Base-by-base conservation (phyloP, 1,284 basidiomycete species). In the Ceratobasidium sp. region DNA sequence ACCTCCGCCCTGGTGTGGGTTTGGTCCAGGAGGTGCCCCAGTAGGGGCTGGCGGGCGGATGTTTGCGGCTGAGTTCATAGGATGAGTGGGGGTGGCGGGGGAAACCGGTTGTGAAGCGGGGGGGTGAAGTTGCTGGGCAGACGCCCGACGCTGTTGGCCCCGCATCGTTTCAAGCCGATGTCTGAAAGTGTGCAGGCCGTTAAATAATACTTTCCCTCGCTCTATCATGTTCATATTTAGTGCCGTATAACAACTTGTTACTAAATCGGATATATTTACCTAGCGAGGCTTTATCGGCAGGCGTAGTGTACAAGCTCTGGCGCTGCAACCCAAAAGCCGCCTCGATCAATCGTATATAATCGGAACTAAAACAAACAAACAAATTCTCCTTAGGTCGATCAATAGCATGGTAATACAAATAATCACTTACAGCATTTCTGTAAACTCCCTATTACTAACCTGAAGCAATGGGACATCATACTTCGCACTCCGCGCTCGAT, bases 321-420 rank as follows among this genome's bases (percentile, higher is more conserved):
- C 67, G 67, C 3, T 70, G 54, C 7, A 54, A 54, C 38, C 54
- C 41, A 35, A 70, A 70, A 1, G 55, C 67, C 6, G 50, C 49
- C 21, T 70, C 38, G 21, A 70, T 47, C n/a, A 70, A 28, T 23
- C 44, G 26, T 43, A 70, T 70, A 44, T 70, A 70, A 18, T 70
- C 67, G 11, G 21, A 2, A 14, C 67, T 70, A 9, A 46, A 41
- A 28, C 32, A 23, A n/a, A 18, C 13, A 44, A 6, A 21, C 14
- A 5, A 4, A 4, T 35, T n/a, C 13, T 35, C 55, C 28, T 26
- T 58, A 58, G 23, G 6, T 61, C 7, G 7, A n/a, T 18, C 55
- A 30, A 14, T 11, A 21, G n/a, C 6, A 43, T n/a, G n/a, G n/a
- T n/a, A 7, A 4, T 11, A 11, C 35, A 11, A 32, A 59, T 32